Conservation (phyloP, 805 yeast species). For the Starmerella ratchasimensis region DNA sequence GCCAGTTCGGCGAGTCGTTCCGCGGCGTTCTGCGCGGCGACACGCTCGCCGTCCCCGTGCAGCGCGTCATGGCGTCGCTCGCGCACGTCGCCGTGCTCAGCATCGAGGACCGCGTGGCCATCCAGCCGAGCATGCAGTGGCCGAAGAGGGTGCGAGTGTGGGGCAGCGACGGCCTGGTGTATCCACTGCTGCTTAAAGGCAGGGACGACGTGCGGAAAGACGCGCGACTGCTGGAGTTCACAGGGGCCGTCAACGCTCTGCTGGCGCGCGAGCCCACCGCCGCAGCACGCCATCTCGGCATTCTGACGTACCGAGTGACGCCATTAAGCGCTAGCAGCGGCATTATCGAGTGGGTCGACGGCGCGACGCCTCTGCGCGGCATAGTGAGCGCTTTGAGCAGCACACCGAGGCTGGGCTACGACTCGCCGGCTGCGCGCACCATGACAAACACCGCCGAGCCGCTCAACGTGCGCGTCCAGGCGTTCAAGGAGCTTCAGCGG, state of each 20-base stretch:
- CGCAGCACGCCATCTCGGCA: slow-evolving; percentile 51
- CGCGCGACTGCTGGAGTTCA: slow-evolving; percentile 84
- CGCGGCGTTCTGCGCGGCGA: slow-evolving; percentile 2
- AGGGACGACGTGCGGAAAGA: slow-evolving; percentile 91
- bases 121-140: slow-evolving; percentile 71
- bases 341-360: slow-evolving; percentile 76
- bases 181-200: slow-evolving; percentile 67
- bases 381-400: slow-evolving; percentile 33
- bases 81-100: slow-evolving; percentile 33
- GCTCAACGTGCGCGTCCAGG: slow-evolving; percentile 23
- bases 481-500: slow-evolving; percentile 27
- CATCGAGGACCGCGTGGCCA: slow-evolving; percentile 53
- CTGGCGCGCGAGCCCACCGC: slow-evolving; percentile 57
- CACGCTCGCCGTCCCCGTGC: slow-evolving; percentile 21
- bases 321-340: slow-evolving; percentile 82
- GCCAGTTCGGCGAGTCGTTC: slow-evolving; percentile 13
- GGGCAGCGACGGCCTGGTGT: slow-evolving; percentile 67
- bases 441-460: slow-evolving; percentile 15
- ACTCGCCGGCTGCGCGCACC: slow-evolving; percentile 30
- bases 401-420: slow-evolving; percentile 6
- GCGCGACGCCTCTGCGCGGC: slow-evolving; percentile 57
- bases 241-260: slow-evolving; percentile 69
- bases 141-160: slow-evolving; percentile 64
- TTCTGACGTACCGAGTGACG: slow-evolving; percentile 74
- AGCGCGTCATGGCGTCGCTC: slow-evolving; percentile 16